Percentiles rank a stretch among this genome's conserved stretches.
Evolutionary conservation across 805 yeast species (phyloP).

Genomic region (Zygotorulaspora sp.): DNA sequence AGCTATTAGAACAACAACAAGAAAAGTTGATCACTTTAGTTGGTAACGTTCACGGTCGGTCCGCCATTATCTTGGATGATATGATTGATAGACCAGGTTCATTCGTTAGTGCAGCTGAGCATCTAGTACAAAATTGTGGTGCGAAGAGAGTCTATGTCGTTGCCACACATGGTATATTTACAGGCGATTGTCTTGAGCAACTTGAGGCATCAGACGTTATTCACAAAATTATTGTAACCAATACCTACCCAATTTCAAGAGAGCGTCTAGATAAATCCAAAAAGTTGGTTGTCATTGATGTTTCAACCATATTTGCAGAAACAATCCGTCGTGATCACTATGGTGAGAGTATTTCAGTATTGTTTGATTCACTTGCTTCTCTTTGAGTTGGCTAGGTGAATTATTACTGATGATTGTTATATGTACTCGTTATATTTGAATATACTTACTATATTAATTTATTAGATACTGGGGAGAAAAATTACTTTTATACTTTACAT

Average conservation of each 20-base stretch:
- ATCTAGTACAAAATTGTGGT: conserved; percentile 91
- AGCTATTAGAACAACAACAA: conserved; percentile 37
- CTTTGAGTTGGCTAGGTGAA: conserved; percentile 15
- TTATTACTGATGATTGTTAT: neutral
- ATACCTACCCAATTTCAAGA: conserved; percentile 84
- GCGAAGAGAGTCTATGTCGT: conserved; percentile 85
- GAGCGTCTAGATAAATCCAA: conserved; percentile 52
- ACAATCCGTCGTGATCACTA: conserved; percentile 98
- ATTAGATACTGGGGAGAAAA: neutral
- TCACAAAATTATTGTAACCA: conserved; percentile 90
- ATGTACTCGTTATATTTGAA: neutral
- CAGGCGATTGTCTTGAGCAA: conserved; percentile 77
- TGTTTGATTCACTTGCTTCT: conserved; percentile 79
- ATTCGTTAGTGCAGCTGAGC: conserved; percentile 97
- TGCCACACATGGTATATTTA: conserved; percentile 94
- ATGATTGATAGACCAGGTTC: conserved; percentile 95
- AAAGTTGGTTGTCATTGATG: conserved; percentile 84
- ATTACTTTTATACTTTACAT: conserved; percentile 17
- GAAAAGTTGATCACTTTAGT: conserved; percentile 94
- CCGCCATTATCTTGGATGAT: conserved; percentile 93
- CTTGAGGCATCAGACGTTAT: conserved; percentile 75
- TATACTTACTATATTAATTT: neutral
- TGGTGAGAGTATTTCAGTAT: conserved; percentile 92
- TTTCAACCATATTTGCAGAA: conserved; percentile 93
- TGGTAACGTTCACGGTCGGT: conserved; percentile 88